These are phyloP conservation scores for Hansenula lynferdii DNA, from an alignment of 1,139 yeast genomes.

Conservation along the genomic window DNA sequence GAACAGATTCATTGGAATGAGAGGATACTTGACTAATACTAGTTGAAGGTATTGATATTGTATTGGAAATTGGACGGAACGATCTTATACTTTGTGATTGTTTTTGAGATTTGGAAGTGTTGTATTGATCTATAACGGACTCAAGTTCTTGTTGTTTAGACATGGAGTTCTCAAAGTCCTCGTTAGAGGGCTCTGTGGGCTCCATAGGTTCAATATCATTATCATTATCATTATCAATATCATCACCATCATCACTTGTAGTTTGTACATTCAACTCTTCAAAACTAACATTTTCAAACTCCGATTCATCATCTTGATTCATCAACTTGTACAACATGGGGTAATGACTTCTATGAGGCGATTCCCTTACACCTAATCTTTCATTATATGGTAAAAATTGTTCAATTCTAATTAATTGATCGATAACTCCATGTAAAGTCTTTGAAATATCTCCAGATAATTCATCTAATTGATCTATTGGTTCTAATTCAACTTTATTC, in stretches of 20 bases:
- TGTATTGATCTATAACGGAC: background rate
- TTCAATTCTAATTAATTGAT: constrained; percentile 13
- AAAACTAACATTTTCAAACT: constrained; percentile 1
- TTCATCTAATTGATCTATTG: constrained; percentile 5
- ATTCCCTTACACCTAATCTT: constrained; percentile 15
- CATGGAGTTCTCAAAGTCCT: too few relatives aligned
- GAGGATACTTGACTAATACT: background rate
- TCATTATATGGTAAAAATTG: constrained; percentile 20
- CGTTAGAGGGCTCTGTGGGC: background rate
- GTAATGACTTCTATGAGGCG: constrained; percentile 25
- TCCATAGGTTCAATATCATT: background rate
- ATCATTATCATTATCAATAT: background rate
- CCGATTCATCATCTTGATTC: constrained; percentile 4
- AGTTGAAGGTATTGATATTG: background rate
- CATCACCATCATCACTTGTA: background rate
- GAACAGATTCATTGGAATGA: too few relatives aligned
- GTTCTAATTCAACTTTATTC: constrained; percentile 7
- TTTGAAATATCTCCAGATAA: constrained; percentile 8
- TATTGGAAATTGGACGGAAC: background rate
- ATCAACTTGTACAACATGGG: constrained; percentile 23
- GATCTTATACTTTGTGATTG: constrained; percentile 1
- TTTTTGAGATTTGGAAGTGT: background rate
- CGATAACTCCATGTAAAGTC: constrained; percentile 7
- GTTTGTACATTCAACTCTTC: constrained; percentile 5
- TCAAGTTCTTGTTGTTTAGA: background rate